These are phyloP conservation scores for Diutina catenulata DNA, from an alignment of 1,139 yeast genomes.

Conservation along the genomic window DNA sequence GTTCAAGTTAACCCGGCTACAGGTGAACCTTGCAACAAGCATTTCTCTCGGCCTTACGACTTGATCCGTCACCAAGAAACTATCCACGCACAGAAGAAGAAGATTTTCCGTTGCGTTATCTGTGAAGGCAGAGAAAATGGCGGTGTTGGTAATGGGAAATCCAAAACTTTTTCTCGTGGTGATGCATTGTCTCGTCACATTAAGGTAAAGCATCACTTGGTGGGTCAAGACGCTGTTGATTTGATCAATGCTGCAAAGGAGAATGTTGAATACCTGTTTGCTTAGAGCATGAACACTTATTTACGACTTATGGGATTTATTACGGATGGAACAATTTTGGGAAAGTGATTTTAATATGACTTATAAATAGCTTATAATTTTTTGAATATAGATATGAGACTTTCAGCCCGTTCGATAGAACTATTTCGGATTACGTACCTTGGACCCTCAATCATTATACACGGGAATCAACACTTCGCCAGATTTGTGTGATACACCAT, in stretches of 20 bases:
- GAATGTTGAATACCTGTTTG: constrained; percentile 51
- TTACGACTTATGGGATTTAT: no score
- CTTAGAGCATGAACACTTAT: no score
- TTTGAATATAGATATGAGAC: no score
- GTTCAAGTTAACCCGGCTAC: constrained; percentile 36
- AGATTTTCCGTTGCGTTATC: constrained; percentile 36
- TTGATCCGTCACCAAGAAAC: constrained; percentile 40
- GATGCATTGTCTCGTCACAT: constrained; percentile 40
- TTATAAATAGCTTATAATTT: no score
- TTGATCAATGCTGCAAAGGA: constrained; percentile 67
- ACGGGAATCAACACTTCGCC: neutral
- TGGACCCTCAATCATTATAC: no score
- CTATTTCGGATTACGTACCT: no score
- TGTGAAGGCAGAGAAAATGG: constrained; percentile 39
- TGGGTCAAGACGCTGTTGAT: constrained; percentile 38
- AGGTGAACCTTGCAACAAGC: constrained; percentile 31
- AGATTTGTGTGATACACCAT: neutral
- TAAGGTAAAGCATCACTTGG: constrained; percentile 36
- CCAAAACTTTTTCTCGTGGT: constrained; percentile 36
- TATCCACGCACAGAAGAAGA: constrained; percentile 36
- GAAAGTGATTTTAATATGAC: no score
- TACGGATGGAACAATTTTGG: no score
- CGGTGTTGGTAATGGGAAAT: constrained; percentile 49
- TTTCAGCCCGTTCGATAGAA: no score
- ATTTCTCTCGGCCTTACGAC: constrained; percentile 37